phyloP scores from a whole-genome alignment of 2,329 filamentous ascomycete genomes.

The Penicillium sp. region DNA sequence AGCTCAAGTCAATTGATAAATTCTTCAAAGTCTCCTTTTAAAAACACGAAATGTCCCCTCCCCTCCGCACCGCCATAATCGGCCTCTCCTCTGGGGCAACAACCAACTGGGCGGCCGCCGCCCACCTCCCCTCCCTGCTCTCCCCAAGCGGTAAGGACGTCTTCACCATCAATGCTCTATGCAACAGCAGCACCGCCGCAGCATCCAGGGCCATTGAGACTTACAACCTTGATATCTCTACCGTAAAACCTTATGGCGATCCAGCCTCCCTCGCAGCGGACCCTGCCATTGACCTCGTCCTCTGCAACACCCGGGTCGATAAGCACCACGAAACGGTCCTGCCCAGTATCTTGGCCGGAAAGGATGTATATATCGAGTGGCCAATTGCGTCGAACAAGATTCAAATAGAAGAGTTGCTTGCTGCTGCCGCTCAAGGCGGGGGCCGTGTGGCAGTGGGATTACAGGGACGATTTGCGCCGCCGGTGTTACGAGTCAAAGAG shows the following conservation, averaged over 20 bases:
- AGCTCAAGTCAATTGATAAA: background rate
- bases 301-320: background rate
- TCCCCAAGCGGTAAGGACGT: background rate
- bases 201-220: background rate
- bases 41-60: background rate
- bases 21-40: accelerated
- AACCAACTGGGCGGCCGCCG: background rate
- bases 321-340: background rate
- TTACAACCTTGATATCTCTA: background rate
- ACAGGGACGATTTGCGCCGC: background rate
- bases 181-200: background rate
- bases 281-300: background rate
- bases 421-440: background rate
- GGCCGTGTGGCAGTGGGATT: background rate
- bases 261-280: background rate
- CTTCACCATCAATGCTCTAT: background rate
- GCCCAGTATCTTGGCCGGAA: background rate
- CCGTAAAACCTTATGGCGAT: background rate
- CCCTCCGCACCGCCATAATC: background rate
- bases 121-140: background rate
- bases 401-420: background rate
- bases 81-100: background rate
- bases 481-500: background rate
- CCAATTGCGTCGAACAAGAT: background rate
- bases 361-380: background rate